Base-by-base conservation (phyloP, 2,329 filamentous ascomycete genomes). In the Sporothrix luriei region DNA sequence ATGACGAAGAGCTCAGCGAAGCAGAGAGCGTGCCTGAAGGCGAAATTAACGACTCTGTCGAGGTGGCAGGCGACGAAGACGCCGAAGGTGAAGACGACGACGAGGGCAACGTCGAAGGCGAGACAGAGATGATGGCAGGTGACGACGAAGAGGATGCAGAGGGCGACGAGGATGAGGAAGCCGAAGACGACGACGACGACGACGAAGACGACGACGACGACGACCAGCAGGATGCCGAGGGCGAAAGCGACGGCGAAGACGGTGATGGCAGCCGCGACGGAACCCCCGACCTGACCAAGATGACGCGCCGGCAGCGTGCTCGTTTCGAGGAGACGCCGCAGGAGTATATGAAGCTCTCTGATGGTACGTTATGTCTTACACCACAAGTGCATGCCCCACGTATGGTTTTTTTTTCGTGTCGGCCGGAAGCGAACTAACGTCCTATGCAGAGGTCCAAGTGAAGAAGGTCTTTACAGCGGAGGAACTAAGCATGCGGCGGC, bases 391-490 rank as follows among this genome's bases (percentile, higher is more conserved):
- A 19, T 14, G 4, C 16, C 16, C 48, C 6, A 9, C 5, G 4
- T 7, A 16, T 4, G 48, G 48, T 21, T 3, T n/a, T n/a, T 19
- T 46, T 16, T 40, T 29, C 6, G 13, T 51, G 16, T 48, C 4
- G 38, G 11, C 11, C 29, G n/a, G 24, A 1, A n/a, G 38, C 70
- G 68, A 68, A 69, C 52, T 2, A 5, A 49, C 2, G 19, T 54
- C 21, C 11, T 5, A 11, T 33, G 5, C 43, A 88, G 86, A 88
- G 82, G 86, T 88, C 4, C 86, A 88, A 82, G 86, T 83, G 1
- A 88, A 88, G 78, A 88, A 88, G 76, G 79, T 82, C 33, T 88
- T 88, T 66, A 88, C 86, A 2, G 86, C 85, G 2, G 86, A 88
- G 74, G 86, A 88, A 73, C 76, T 88, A 13, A 87, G 85, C 29